Conservation (phyloP, 495 filamentous ascomycete species). For the Aspergillus funiculosus region DNA sequence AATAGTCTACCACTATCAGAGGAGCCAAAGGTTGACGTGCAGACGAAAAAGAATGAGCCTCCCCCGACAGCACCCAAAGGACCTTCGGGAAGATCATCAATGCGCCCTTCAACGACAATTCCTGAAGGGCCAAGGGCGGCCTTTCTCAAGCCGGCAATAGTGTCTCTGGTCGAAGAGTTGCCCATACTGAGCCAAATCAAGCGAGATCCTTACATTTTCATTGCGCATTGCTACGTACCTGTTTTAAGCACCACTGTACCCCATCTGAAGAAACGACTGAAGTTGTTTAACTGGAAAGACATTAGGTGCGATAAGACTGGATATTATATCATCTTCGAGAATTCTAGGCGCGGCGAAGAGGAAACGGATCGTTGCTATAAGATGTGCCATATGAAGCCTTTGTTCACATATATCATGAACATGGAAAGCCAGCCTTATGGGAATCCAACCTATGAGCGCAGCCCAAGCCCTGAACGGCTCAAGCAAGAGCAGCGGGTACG, state of each 20-base stretch:
- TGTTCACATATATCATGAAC: slow-evolving; percentile 90
- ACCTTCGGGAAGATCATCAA: slow-evolving; percentile 60
- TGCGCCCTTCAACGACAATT: slow-evolving; percentile 33
- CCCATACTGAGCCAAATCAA: slow-evolving; percentile 62
- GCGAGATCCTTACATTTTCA: slow-evolving; percentile 86
- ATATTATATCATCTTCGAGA: slow-evolving; percentile 86
- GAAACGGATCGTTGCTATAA: slow-evolving; percentile 73
- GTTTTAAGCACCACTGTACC: slow-evolving; percentile 75
- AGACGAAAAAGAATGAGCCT: slow-evolving; percentile 50
- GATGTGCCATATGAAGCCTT: slow-evolving; percentile 61
- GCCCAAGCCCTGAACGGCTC: slow-evolving; percentile 51
- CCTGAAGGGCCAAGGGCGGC: slow-evolving; percentile 45
- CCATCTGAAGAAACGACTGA: slow-evolving; percentile 82
- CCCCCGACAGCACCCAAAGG: slow-evolving; percentile 83
- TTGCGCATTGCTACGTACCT: slow-evolving; percentile 78
- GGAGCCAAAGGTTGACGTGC: slow-evolving; percentile 26
- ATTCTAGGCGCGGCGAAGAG: slow-evolving; percentile 64
- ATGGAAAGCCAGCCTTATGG: slow-evolving; percentile 77
- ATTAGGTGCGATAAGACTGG: slow-evolving; percentile 77
- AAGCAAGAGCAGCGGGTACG: slow-evolving; percentile 50
- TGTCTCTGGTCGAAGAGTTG: slow-evolving; percentile 52
- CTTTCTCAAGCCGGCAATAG: slow-evolving; percentile 39
- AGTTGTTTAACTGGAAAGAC: slow-evolving; percentile 66
- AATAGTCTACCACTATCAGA: slow-evolving; percentile 14
- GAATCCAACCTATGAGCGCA: slow-evolving; percentile 60